Evolutionary conservation across 495 filamentous ascomycete species (phyloP).

Genomic region (Penicillium pulvis): DNA sequence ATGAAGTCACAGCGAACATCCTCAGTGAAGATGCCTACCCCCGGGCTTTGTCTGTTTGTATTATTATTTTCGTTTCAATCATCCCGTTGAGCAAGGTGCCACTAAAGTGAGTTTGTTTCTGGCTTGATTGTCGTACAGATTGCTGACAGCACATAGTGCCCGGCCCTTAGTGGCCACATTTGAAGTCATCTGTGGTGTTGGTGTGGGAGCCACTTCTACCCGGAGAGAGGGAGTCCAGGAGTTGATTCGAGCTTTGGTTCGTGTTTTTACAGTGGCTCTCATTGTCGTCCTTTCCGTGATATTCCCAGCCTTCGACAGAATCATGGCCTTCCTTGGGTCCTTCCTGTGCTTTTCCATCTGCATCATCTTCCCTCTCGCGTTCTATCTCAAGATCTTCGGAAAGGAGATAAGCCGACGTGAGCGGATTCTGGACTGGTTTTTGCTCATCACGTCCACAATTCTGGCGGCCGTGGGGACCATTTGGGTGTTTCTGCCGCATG

Average conservation of each 20-base stretch:
- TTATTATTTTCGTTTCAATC: slow-evolving; percentile 83
- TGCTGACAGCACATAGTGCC: slow-evolving; percentile 49
- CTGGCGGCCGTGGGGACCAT: slow-evolving; percentile 79
- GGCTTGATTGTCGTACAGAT: neutral
- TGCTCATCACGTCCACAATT: slow-evolving; percentile 68
- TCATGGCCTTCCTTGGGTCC: slow-evolving; percentile 91
- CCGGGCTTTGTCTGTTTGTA: slow-evolving; percentile 67
- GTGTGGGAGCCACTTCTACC: slow-evolving; percentile 30
- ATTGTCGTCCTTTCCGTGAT: slow-evolving; percentile 74
- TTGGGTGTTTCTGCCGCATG: slow-evolving; percentile 84
- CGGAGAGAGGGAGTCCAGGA: slow-evolving; percentile 56
- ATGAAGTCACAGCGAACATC: slow-evolving; percentile 91
- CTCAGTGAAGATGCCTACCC: slow-evolving; percentile 75
- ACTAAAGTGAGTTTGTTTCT: slow-evolving; percentile 62
- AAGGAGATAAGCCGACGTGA: slow-evolving; percentile 69
- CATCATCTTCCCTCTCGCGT: slow-evolving; percentile 84
- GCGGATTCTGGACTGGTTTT: slow-evolving; percentile 62
- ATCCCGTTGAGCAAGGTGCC: slow-evolving; percentile 95
- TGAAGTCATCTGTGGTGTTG: slow-evolving; percentile 77
- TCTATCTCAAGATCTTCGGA: slow-evolving; percentile 93
- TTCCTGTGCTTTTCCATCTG: slow-evolving; percentile 95
- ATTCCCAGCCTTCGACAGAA: slow-evolving; percentile 86
- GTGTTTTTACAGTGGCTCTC: slow-evolving; percentile 57
- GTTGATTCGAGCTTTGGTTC: slow-evolving; percentile 59
- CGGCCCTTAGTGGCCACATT: slow-evolving; percentile 83